Evolutionary conservation across 345 rosid species (phyloP).

Genomic region (Hibiscus mutabilis): DNA sequence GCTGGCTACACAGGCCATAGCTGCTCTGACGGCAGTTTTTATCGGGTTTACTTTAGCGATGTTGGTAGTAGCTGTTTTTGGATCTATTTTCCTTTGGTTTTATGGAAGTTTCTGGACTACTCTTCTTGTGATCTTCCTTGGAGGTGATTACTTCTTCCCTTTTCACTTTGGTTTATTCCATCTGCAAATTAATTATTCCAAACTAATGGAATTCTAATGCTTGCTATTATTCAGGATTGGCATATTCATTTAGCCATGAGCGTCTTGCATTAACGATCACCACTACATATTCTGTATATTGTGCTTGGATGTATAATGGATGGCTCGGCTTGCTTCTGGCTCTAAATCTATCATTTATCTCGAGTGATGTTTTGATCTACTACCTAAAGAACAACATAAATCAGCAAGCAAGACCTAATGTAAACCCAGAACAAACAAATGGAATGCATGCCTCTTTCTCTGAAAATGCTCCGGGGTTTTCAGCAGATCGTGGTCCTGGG

Average conservation of each 20-base stretch:
- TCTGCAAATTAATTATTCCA: not conserved
- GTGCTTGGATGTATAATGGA: slow-evolving; percentile 77
- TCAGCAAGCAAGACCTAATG: slow-evolving; percentile 41
- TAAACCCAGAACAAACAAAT: slow-evolving; percentile 32
- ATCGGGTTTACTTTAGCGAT: slow-evolving; percentile 61
- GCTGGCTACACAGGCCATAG: slow-evolving; percentile 41
- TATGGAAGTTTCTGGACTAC: slow-evolving; percentile 97
- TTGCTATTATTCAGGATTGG: slow-evolving; percentile 46
- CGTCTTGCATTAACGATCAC: slow-evolving; percentile 59
- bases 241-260: slow-evolving; percentile 61
- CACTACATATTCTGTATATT: slow-evolving; percentile 59
- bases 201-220: slow-evolving; percentile 11
- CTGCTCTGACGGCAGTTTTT: slow-evolving; percentile 53
- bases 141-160: slow-evolving; percentile 42
- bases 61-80: slow-evolving; percentile 52
- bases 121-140: slow-evolving; percentile 46
- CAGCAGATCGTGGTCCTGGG: slow-evolving; percentile 68
- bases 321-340: slow-evolving; percentile 83
- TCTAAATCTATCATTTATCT: slow-evolving; percentile 78
- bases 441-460: slow-evolving; percentile 52
- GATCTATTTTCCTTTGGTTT: slow-evolving; percentile 63
- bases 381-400: slow-evolving; percentile 55
- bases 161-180: not conserved
- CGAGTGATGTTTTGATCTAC: slow-evolving; percentile 79
- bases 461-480: slow-evolving; percentile 51